Evolutionary conservation across 1,284 basidiomycete species (phyloP).

Genomic region (Tilletia horrida): DNA sequence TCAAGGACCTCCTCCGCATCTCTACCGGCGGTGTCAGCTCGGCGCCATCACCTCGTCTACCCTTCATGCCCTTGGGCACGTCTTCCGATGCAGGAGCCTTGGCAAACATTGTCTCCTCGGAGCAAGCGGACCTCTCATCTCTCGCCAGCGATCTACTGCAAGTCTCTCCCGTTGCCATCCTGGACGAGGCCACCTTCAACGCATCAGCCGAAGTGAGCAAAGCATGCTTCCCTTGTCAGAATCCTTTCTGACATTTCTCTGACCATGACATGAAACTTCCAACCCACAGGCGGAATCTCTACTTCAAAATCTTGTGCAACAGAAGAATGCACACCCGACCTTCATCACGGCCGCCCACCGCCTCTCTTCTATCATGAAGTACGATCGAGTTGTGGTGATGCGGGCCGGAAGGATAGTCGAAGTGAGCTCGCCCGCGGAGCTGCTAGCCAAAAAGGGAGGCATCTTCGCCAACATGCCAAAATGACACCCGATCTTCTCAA

Average conservation of each 20-base stretch:
- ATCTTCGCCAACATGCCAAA: constrained; percentile 19
- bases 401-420: constrained; percentile 58
- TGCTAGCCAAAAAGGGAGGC: constrained; percentile 19
- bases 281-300: constrained; percentile 24
- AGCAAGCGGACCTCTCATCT: constrained; percentile 77
- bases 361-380: constrained; percentile 31
- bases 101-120: constrained; percentile 67
- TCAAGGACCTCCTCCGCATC: too few species aligned
- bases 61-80: too few species aligned
- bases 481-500: too few species aligned
- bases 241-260: background rate
- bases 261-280: too few species aligned
- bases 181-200: constrained; percentile 79
- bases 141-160: constrained; percentile 71
- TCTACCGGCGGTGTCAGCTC: too few species aligned
- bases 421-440: constrained; percentile 68
- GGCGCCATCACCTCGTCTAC: too few species aligned
- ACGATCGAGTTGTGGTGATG: constrained; percentile 71
- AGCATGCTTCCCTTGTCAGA: constrained; percentile 48
- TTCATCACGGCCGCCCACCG: constrained; percentile 44
- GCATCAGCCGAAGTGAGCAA: constrained; percentile 41
- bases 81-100: too few species aligned
- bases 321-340: constrained; percentile 53
- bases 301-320: constrained; percentile 32
- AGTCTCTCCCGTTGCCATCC: constrained; percentile 70